phyloP scores from a whole-genome alignment of 2,329 filamentous ascomycete genomes.

The Aspergillus floridensis region DNA sequence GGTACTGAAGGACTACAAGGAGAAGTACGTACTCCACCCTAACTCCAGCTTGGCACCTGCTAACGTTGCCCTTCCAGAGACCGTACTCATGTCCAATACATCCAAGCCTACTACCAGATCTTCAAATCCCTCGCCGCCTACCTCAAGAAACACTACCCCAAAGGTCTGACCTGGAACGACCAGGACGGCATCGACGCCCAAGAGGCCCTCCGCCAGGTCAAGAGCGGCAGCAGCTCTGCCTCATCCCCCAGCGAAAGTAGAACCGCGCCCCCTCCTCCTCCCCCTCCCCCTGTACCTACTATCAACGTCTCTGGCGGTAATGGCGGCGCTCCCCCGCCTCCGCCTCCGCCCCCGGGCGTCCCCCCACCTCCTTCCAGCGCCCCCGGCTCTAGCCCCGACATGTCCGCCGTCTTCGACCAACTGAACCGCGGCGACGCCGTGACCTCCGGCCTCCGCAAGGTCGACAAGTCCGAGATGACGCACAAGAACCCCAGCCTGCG shows the following conservation, averaged over 20 bases:
- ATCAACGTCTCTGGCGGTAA: slow-evolving; percentile 53
- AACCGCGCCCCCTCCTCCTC: slow-evolving; percentile 48
- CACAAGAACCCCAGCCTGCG: slow-evolving; percentile 94
- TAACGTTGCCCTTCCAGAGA: slow-evolving; percentile 55
- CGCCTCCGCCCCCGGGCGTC: slow-evolving; percentile 66
- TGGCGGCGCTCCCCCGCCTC: slow-evolving; percentile 60
- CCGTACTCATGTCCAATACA: slow-evolving; percentile 77
- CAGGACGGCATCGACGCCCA: slow-evolving; percentile 69
- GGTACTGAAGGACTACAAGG: slow-evolving; percentile 87
- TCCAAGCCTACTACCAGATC: slow-evolving; percentile 87
- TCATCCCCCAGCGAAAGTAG: slow-evolving; percentile 30
- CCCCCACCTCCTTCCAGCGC: slow-evolving; percentile 48
- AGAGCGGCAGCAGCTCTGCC: slow-evolving; percentile 35
- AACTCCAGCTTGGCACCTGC: background rate
- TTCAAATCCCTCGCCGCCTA: slow-evolving; percentile 82
- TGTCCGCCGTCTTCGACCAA: slow-evolving; percentile 86
- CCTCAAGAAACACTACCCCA: slow-evolving; percentile 76
- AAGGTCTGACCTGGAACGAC: slow-evolving; percentile 83
- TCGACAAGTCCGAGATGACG: slow-evolving; percentile 94
- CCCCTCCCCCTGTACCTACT: slow-evolving; percentile 48
- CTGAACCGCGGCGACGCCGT: slow-evolving; percentile 87
- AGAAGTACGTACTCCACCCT: slow-evolving; percentile 54
- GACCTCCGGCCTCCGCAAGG: slow-evolving; percentile 84
- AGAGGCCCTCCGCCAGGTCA: slow-evolving; percentile 63
- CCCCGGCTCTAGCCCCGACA: slow-evolving; percentile 55